Conservation (phyloP, 164 flowering plant species). For the Nymphaea colorata region DNA sequence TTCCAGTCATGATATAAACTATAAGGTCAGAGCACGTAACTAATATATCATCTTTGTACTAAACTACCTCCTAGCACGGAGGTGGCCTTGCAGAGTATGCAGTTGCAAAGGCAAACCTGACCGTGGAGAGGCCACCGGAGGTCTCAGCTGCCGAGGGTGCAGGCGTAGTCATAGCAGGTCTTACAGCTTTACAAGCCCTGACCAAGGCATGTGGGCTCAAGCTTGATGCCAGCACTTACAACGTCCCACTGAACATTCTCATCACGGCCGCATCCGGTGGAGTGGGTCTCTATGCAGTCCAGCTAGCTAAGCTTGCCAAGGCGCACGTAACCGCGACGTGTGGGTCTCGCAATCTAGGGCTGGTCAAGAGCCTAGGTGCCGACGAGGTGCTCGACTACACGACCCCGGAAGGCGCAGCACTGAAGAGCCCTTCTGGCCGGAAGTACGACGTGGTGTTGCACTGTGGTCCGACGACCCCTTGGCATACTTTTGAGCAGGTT, state of each 20-base stretch:
- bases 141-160: conserved; percentile 7
- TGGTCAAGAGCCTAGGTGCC: conserved; percentile 16
- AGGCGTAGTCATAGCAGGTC: not conserved
- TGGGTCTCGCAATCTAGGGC: conserved; percentile 39
- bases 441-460: conserved; percentile 2
- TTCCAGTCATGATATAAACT: no score
- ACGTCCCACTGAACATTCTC: not conserved
- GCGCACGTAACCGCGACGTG: conserved; percentile 22
- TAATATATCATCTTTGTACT: no score
- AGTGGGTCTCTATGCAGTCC: conserved; percentile 4
- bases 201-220: conserved; percentile 2
- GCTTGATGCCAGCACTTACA: not conserved
- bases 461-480: not conserved
- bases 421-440: conserved; percentile 5
- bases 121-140: conserved; percentile 3
- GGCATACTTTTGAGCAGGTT: not conserved
- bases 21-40: no score
- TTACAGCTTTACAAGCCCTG: conserved; percentile 1
- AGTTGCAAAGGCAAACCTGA: conserved; percentile 1
- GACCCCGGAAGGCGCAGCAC: not conserved
- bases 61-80: not conserved
- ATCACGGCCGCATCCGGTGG: conserved; percentile 5
- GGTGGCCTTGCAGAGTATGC: conserved; percentile 9
- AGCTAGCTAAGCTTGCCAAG: conserved; percentile 2
- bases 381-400: conserved; percentile 5